Base-by-base conservation (phyloP, 352 stramenopile genomes). In the Phytopythium montanum region DNA sequence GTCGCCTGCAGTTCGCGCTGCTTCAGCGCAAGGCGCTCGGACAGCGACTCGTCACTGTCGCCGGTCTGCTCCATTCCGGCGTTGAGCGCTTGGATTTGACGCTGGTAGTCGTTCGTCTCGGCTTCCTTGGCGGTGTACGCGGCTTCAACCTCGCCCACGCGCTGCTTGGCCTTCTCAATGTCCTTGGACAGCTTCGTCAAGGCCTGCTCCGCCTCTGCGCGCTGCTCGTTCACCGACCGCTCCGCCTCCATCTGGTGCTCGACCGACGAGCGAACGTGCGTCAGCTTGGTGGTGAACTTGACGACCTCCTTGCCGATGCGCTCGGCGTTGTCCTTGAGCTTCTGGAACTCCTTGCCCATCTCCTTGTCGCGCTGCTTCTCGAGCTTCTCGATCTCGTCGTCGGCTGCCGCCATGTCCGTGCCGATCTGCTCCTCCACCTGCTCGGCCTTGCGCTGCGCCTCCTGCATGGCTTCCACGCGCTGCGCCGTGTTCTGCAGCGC, bases 381-480 rank as follows among this genome's bases (percentile, higher is more conserved):
- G 10, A 97, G 66, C 9, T 70, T 70, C 9, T 88, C 68, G 36
- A 97, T 88, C 65, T 98, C 87, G 18, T 88, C 70, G 29, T 97
- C 81, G 16, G 95, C 92, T 8, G 77, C 62, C n/a, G 79, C 72
- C 19, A 96, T 82, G 44, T 94, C 79, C 13, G 81, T 72, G 29
- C 79, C 67, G 46, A 88, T 73, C 49, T 79, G 56, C n/a, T 62
- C 50, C 44, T 87, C 74, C 51, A 87, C 69, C 18, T 85, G 64
- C 36, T 70, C 63, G 0, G 85, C 87, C 10, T 90, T 75, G 64
- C 91, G 85, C 42, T 96, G 77, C 29, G 87, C 79, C n/a, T 86
- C 76, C 65, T 97, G 77, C 72, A 98, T 87, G 56, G 93, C 86
- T 31, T 90, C 70, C 21, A 98, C 86, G 56, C 98, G 75, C 12